These are phyloP conservation scores for Spencermartinsiella europaea DNA, from an alignment of 805 yeast species.

Conservation along the genomic window DNA sequence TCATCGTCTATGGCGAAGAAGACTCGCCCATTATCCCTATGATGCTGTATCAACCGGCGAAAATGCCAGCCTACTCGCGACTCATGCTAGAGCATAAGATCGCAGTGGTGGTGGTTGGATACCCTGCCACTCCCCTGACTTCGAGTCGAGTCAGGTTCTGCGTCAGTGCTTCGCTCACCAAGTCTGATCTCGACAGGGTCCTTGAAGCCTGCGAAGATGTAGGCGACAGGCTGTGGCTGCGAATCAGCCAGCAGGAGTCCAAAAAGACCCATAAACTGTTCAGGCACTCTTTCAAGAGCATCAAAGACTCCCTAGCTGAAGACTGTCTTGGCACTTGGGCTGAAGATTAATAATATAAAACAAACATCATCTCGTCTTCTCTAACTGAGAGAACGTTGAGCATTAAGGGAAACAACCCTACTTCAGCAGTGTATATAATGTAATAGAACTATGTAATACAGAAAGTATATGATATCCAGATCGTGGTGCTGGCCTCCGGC, in stretches of 20 bases:
- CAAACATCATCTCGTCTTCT: too few species aligned
- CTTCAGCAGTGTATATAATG: too few species aligned
- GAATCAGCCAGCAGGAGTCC: conserved; percentile 30
- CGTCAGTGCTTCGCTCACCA: conserved; percentile 85
- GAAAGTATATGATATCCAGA: too few species aligned
- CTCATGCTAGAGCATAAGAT: conserved; percentile 71
- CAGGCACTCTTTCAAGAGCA: conserved; percentile 72
- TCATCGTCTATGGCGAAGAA: conserved; percentile 89
- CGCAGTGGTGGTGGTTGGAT: conserved; percentile 95
- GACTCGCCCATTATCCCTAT: conserved; percentile 96
- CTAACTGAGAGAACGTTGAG: too few species aligned
- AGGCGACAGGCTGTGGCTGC: conserved; percentile 71
- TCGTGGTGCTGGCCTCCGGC: too few species aligned
- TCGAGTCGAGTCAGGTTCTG: conserved; percentile 90
- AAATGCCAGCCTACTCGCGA: conserved; percentile 89
- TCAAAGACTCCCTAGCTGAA: conserved; percentile 61
- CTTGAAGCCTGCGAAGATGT: conserved; percentile 66
- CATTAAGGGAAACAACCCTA: too few species aligned
- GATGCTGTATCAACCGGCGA: conserved; percentile 81
- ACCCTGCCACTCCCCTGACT: conserved; percentile 93
- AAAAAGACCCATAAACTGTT: conserved; percentile 17
- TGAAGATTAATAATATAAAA: conserved; percentile 6
- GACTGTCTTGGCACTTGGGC: conserved; percentile 35
- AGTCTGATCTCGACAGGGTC: conserved; percentile 84
- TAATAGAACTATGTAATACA: too few species aligned